A percentile compares a stretch with the other conserved stretches of the same genome.
Evolutionary conservation across 176 grass and related monocot species (phyloP).

Genomic region (Zea luxurians): DNA sequence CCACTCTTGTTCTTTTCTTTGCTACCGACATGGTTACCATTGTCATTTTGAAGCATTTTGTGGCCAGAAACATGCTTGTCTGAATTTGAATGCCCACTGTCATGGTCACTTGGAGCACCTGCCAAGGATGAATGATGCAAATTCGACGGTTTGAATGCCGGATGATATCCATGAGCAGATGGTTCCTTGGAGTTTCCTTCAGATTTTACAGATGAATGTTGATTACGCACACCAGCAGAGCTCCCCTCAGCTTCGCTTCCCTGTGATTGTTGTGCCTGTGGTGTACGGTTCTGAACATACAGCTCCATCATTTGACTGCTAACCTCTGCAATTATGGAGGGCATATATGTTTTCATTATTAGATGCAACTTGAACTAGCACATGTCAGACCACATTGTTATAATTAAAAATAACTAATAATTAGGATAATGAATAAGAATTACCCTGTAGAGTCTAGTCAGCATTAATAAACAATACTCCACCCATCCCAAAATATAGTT

Average conservation of each 20-base stretch:
- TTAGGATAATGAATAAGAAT: conserved; percentile 27
- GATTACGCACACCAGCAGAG: conserved; percentile 66
- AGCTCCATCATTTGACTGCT: conserved; percentile 97
- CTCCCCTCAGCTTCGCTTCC: conserved; percentile 77
- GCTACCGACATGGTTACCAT: background rate
- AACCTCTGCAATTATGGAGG: conserved; percentile 54
- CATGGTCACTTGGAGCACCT: conserved; percentile 39
- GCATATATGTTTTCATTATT: conserved; percentile 15
- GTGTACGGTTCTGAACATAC: conserved; percentile 69
- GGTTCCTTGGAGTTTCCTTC: conserved; percentile 50
- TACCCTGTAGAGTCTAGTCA: background rate
- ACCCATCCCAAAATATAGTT: no score
- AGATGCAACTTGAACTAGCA: background rate
- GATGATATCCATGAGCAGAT: conserved; percentile 43
- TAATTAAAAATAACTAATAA: conserved; percentile 15
- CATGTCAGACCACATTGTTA: background rate
- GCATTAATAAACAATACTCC: background rate
- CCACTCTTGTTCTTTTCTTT: conserved; percentile 45
- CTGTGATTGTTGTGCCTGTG: conserved; percentile 49
- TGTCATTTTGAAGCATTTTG: conserved; percentile 35
- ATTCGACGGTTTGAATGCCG: conserved; percentile 41
- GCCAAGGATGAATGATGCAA: conserved; percentile 29
- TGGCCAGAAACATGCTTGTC: conserved; percentile 41
- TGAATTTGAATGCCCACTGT: conserved; percentile 29
- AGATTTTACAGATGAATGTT: conserved; percentile 49